These are phyloP conservation scores for Xylariaceae sp. DNA, from an alignment of 2,329 filamentous ascomycete genomes.

Conservation along the genomic window DNA sequence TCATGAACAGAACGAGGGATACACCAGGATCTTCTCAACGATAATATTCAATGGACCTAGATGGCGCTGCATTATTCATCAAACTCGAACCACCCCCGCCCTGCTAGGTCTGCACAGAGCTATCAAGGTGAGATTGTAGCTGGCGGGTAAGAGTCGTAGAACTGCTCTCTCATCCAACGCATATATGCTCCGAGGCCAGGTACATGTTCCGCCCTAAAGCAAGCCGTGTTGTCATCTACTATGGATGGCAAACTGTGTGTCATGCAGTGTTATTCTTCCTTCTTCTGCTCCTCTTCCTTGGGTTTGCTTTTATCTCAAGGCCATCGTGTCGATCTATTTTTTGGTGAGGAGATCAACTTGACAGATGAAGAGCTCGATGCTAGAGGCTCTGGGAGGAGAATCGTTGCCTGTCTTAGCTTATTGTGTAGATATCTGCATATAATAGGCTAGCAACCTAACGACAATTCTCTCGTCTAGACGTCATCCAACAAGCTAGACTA, in stretches of 20 bases:
- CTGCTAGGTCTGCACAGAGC: not conserved
- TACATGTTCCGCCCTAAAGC: not conserved
- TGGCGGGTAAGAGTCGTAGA: not conserved
- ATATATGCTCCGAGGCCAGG: not conserved
- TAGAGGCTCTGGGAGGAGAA: too few relatives aligned
- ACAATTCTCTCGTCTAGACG: too few relatives aligned
- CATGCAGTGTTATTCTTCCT: not conserved
- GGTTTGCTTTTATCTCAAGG: too few relatives aligned
- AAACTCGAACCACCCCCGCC: not conserved
- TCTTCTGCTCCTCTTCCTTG: too few relatives aligned
- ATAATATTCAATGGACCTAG: not conserved
- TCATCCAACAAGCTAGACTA: too few relatives aligned
- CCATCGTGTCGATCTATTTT: too few relatives aligned
- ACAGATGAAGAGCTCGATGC: too few relatives aligned
- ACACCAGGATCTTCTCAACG: not conserved
- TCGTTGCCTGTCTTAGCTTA: too few relatives aligned
- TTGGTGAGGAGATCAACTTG: too few relatives aligned
- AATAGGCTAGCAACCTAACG: too few relatives aligned
- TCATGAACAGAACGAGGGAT: too few relatives aligned
- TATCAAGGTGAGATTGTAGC: not conserved
- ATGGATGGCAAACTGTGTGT: not conserved
- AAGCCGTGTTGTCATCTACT: not conserved
- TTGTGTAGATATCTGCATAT: too few relatives aligned
- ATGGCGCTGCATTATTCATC: not conserved
- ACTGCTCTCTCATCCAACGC: not conserved